Evolutionary conservation across 352 stramenopile genomes (phyloP), one percentile per base, ranked within the genome.

Genomic region (Phytophthora cryptogea): DNA sequence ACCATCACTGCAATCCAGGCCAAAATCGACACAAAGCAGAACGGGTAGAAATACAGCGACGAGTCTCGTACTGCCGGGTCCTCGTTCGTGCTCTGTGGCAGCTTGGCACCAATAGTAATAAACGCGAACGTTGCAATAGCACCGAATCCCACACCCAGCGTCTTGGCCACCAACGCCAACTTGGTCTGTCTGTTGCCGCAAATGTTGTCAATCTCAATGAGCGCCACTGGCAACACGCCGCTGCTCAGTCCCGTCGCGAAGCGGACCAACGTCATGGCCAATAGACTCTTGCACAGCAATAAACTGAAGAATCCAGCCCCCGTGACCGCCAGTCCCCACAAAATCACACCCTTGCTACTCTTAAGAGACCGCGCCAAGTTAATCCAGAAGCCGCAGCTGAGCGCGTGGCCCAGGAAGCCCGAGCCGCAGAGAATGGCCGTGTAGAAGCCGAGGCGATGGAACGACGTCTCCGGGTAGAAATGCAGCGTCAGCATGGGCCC

Each of bases 121-220:
- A 91, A 74, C 14, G 74, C 32, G 31, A 87, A 77, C 5, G 83
- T 87, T n/a, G 50, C 52, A 10, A 73, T 59, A 0, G 78, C 76
- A 16, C 79, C 83, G 2, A 93, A 60, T 0, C 76, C 71, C 13
- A 87, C 74, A 23, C 81, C 83, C n/a, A 91, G 36, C 36, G 86
- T 89, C 69, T 80, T 88, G 63, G 76, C 80, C 5, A 84, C 70
- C 10, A 77, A 59, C 6, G 81, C 81, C 30, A 93, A 31, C 7
- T 75, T 78, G 8, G 83, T 87, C 52, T 93, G 83, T 9, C 83
- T 74, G 33, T 90, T 88, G 28, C 83, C 83, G 58, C 84, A 93
- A 37, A 93, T 91, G 31, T 88, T 89, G 62, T 93, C 84, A 20
- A 91, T 90, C 58, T 93, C 81, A 40, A 91, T 90, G 14, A 89